Percentiles rank a stretch among this genome's conserved stretches.
Evolutionary conservation across 441 rosid genomes (phyloP).

Genomic region (Cnidoscolus chayamansa): DNA sequence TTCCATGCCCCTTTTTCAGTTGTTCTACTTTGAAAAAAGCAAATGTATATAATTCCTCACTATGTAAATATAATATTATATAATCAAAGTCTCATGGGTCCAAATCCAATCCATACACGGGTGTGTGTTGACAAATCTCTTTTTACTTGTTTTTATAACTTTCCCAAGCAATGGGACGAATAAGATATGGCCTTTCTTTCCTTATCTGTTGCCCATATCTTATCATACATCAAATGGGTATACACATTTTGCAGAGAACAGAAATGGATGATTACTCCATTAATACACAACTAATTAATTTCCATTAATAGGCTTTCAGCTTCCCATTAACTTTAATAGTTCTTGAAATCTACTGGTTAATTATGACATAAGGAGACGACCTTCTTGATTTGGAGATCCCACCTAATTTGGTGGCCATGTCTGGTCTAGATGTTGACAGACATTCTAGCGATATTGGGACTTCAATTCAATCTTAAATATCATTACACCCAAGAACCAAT

Average conservation of each 20-base stretch:
- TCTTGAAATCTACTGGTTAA: background rate
- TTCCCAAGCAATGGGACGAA: conserved; percentile 10
- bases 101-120: background rate
- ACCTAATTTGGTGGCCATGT: conserved; percentile 11
- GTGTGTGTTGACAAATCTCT: conserved; percentile 27
- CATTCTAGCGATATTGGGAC: background rate
- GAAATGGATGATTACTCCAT: no score
- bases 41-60: no score
- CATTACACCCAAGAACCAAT: no score
- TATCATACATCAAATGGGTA: no score
- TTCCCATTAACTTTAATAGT: background rate
- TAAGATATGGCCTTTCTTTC: conserved; percentile 6
- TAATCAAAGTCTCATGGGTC: no score
- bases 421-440: conserved; percentile 20
- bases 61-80: no score
- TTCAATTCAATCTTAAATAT: no score
- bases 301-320: background rate
- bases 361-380: background rate
- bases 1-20: background rate
- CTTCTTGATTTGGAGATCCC: conserved; percentile 17
- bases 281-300: no score
- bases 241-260: background rate
- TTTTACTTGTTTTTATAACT: conserved; percentile 8
- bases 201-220: no score
- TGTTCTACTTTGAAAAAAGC: no score